Evolutionary conservation across 2,329 filamentous ascomycete genomes (phyloP), one percentile per base, ranked within the genome.

Genomic region (Pseudogymnoascus sp.): DNA sequence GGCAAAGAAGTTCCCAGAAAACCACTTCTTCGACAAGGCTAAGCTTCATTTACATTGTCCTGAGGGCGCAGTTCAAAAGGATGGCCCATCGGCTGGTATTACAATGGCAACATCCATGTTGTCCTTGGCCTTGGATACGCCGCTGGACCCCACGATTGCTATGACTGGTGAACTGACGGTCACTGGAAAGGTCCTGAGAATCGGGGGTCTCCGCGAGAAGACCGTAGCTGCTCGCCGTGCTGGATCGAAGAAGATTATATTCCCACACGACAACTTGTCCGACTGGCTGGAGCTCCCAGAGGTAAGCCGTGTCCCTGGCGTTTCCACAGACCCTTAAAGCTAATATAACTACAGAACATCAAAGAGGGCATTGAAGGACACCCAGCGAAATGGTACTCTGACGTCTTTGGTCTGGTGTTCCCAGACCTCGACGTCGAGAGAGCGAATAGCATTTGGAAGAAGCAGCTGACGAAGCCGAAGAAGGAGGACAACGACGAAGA

Each of bases 91-190:
- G 58, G 94, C 94, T 17, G 94, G 94, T 73, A 94, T 99, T 71
- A 99, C 94, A 5, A 99, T 99, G 94, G 89, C 94, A n/a, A 96
- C 92, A 5, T 92, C 90, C 63, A 77, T 99, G 69, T 80, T 99
- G 59, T 93, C 89, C 60, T 80, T 99, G 65, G 93, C 91, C 7
- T 78, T 97, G 39, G 85, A 96, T 67, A 82, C 83, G 51, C 82
- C 88, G 13, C 81, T 99, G 59, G 83, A 92, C 71, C 91, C 93
- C 5, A 91, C 90, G 0, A 87, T 97, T 68, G 93, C 95, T 63
- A 99, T 99, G 94, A 99, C 94, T 0, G 94, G 94, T 66, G 94
- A 99, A 77, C 80, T 99, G 66, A 99, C 95, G 1, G 86, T 99
- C 60, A 99, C 94, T 1, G 94, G 94, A 61, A 99, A 99, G 78